Evolutionary conservation across 192 early-diverging fungal species (phyloP).

Genomic region (Linnemannia hyalina): DNA sequence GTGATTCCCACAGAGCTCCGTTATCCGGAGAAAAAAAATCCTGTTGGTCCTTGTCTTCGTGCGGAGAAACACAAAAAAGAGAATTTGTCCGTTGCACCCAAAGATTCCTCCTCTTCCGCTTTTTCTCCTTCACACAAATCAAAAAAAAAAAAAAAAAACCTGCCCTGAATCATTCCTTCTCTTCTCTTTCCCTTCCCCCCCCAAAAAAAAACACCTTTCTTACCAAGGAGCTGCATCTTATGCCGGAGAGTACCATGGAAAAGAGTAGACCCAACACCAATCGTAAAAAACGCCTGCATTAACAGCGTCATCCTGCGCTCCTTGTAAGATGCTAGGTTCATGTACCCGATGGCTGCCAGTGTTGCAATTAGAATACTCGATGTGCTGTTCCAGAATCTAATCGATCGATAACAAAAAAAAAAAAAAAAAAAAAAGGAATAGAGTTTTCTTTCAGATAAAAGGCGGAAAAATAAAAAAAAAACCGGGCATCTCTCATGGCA

Average conservation of each 20-base stretch:
- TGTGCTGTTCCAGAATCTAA: constrained; percentile 66
- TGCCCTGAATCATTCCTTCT: background rate
- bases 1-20: too few relatives aligned
- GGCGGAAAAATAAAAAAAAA: too few relatives aligned
- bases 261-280: constrained; percentile 79
- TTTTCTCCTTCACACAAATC: too few relatives aligned
- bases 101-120: too few relatives aligned
- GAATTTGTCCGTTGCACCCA: background rate
- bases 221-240: constrained; percentile 74
- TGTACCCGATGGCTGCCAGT: constrained; percentile 64
- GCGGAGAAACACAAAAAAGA: background rate
- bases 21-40: too few relatives aligned
- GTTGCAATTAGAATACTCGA: constrained; percentile 71
- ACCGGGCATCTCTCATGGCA: too few relatives aligned
- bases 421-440: background rate
- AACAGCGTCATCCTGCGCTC: constrained; percentile 61
- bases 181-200: background rate
- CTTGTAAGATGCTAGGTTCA: constrained; percentile 54
- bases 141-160: too few relatives aligned
- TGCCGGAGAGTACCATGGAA: constrained; percentile 86
- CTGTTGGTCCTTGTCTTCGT: background rate
- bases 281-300: constrained; percentile 56
- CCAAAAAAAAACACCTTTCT: background rate
- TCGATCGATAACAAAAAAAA: background rate
- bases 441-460: too few relatives aligned